A percentile compares a stretch with the other conserved stretches of the same genome.
Conservation (phyloP, 2,329 filamentous ascomycete species). For the Celoporthe dispersa region DNA sequence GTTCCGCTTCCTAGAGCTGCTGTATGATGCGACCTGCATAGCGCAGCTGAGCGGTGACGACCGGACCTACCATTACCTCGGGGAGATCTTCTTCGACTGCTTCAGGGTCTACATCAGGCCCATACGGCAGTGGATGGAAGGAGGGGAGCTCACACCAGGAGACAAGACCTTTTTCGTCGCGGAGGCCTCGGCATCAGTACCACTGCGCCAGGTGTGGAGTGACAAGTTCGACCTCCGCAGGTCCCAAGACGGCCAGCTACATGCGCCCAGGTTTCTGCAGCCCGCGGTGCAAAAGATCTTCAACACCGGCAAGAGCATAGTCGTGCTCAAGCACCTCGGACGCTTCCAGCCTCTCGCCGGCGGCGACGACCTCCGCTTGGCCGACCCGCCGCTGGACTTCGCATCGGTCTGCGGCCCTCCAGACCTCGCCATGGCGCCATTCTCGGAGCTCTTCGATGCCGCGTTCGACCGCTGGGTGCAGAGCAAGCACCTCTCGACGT, state of each 20-base stretch:
- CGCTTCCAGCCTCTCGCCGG: slow-evolving; percentile 45
- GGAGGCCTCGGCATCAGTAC: slow-evolving; percentile 58
- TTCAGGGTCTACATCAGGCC: slow-evolving; percentile 82
- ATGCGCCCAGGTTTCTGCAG: slow-evolving; percentile 76
- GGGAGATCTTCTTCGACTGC: slow-evolving; percentile 76
- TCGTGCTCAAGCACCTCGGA: slow-evolving; percentile 77
- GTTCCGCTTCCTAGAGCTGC: slow-evolving; percentile 77
- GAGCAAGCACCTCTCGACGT: slow-evolving; percentile 73
- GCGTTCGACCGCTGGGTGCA: slow-evolving; percentile 79
- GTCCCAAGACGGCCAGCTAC: slow-evolving; percentile 62
- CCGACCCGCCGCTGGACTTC: slow-evolving; percentile 58
- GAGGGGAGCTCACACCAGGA: slow-evolving; percentile 67
- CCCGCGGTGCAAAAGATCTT: slow-evolving; percentile 75
- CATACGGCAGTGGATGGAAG: slow-evolving; percentile 82
- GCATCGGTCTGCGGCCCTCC: slow-evolving; percentile 55
- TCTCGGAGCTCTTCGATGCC: slow-evolving; percentile 73
- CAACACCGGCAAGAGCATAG: slow-evolving; percentile 84
- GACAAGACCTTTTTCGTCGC: slow-evolving; percentile 79
- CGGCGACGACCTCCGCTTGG: slow-evolving; percentile 5
- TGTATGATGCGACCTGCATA: slow-evolving; percentile 72
- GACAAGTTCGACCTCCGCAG: slow-evolving; percentile 71
- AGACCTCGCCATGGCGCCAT: slow-evolving; percentile 61
- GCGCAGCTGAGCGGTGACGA: slow-evolving; percentile 72
- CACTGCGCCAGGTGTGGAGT: slow-evolving; percentile 74
- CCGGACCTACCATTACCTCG: slow-evolving; percentile 64